A percentile compares a stretch with the other conserved stretches of the same genome.
Conservation (phyloP, 768 basidiomycete genomes). For the Tricholoma sp. region DNA sequence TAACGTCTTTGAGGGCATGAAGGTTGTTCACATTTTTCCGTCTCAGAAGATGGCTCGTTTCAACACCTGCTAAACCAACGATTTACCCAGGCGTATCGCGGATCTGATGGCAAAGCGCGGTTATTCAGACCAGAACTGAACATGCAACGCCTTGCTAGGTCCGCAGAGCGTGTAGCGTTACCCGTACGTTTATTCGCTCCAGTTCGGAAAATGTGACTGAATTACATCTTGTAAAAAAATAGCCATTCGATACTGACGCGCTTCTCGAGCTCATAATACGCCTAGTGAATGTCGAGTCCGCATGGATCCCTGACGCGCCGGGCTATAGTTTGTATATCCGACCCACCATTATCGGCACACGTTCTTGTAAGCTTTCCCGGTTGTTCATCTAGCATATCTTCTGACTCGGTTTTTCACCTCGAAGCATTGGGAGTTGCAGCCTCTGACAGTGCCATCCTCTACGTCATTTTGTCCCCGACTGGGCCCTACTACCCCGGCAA, state of each 20-base stretch:
- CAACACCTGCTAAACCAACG: not conserved
- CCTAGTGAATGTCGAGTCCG: constrained; percentile 64
- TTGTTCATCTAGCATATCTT: constrained; percentile 37
- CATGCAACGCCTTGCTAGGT: constrained; percentile 74
- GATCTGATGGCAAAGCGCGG: constrained; percentile 64
- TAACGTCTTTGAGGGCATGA: constrained; percentile 87
- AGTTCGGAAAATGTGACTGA: not conserved
- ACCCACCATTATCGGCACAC: constrained; percentile 65
- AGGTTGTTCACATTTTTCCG: constrained; percentile 32
- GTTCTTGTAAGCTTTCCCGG: constrained; percentile 26
- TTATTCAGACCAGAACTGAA: constrained; percentile 83
- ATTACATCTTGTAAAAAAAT: not conserved
- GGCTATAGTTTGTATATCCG: constrained; percentile 87
- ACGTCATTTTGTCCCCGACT: constrained; percentile 64
- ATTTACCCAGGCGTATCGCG: constrained; percentile 55
- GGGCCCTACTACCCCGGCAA: constrained; percentile 75
- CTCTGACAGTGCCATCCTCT: constrained; percentile 70
- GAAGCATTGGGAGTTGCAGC: constrained; percentile 56
- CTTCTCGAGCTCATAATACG: constrained; percentile 70
- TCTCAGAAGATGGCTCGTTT: not conserved
- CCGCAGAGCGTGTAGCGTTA: constrained; percentile 65
- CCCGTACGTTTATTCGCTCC: constrained; percentile 40
- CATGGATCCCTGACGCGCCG: constrained; percentile 75
- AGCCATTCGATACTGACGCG: constrained; percentile 70
- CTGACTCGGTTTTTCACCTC: constrained; percentile 2